These are phyloP conservation scores for Isoetes taiwanensis DNA, from an alignment of 75 land plant species.

Conservation along the genomic window DNA sequence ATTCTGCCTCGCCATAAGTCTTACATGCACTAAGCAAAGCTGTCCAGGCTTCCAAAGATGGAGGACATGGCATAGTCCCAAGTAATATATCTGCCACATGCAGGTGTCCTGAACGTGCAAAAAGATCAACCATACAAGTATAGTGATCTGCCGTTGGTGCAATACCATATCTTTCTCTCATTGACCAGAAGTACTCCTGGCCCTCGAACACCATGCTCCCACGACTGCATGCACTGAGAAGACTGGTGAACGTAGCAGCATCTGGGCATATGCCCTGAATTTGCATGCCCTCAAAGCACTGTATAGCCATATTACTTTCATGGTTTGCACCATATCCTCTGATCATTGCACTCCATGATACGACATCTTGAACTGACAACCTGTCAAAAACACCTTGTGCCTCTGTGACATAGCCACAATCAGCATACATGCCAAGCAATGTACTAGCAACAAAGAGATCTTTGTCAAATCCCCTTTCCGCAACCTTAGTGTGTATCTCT, in stretches of 20 bases:
- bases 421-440: no score
- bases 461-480: no score
- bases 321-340: no score
- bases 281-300: no score
- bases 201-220: conserved; percentile 19
- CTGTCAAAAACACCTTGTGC: no score
- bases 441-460: no score
- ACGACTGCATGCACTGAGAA: conserved; percentile 22
- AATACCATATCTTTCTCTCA: conserved; percentile 15
- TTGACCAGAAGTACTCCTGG: conserved; percentile 5
- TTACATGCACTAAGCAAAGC: conserved; percentile 34
- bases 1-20: conserved; percentile 1
- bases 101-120: conserved; percentile 17
- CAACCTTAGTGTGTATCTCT: no score
- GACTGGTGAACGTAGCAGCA: conserved; percentile 14
- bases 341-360: no score
- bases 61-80: conserved; percentile 9
- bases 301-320: no score
- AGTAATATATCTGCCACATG: conserved; percentile 23
- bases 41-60: conserved; percentile 20
- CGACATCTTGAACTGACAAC: no score
- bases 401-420: no score
- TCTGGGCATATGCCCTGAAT: conserved; percentile 7
- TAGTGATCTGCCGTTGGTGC: conserved; percentile 24
- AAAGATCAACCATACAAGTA: conserved; percentile 26